Conservation (phyloP, 805 yeast genomes). For the Ogataea methylovora region DNA sequence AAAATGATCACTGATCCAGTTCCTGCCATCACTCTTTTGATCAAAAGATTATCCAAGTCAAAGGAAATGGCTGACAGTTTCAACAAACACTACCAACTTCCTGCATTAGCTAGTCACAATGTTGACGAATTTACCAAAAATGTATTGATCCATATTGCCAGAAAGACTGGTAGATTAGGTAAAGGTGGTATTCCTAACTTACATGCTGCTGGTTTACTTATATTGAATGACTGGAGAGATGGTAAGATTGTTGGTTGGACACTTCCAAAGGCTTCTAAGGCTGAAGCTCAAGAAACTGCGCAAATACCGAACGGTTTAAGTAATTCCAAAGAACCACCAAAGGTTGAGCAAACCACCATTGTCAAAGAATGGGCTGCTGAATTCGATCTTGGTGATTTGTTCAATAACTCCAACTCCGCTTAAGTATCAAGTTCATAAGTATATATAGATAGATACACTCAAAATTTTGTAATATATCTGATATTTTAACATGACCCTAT, state of each 20-base stretch:
- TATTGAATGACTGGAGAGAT: constrained; percentile 94
- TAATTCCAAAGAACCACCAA: constrained; percentile 32
- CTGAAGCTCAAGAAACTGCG: constrained; percentile 33
- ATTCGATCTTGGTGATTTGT: constrained; percentile 82
- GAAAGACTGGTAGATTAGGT: constrained; percentile 86
- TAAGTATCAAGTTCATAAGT: no score
- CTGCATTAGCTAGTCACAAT: constrained; percentile 67
- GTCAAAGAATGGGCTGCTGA: constrained; percentile 92
- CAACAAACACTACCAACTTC: constrained; percentile 66
- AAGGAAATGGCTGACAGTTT: constrained; percentile 73
- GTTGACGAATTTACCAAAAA: constrained; percentile 76
- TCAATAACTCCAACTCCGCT: no score
- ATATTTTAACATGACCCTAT: no score
- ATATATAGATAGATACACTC: no score
- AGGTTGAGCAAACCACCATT: constrained; percentile 62
- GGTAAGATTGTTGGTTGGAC: constrained; percentile 93
- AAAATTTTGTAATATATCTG: no score
- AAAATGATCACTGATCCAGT: constrained; percentile 79
- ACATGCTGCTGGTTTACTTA: constrained; percentile 72
- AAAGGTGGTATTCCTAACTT: constrained; percentile 91
- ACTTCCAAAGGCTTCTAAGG: constrained; percentile 44
- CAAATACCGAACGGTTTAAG: constrained; percentile 25
- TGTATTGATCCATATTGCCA: constrained; percentile 85
- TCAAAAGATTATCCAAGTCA: constrained; percentile 69
- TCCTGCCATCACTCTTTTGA: constrained; percentile 68